Percentiles rank a stretch among this genome's conserved stretches.
Conservation (phyloP, 345 rosid species). For the Moricandia moricandioides region DNA sequence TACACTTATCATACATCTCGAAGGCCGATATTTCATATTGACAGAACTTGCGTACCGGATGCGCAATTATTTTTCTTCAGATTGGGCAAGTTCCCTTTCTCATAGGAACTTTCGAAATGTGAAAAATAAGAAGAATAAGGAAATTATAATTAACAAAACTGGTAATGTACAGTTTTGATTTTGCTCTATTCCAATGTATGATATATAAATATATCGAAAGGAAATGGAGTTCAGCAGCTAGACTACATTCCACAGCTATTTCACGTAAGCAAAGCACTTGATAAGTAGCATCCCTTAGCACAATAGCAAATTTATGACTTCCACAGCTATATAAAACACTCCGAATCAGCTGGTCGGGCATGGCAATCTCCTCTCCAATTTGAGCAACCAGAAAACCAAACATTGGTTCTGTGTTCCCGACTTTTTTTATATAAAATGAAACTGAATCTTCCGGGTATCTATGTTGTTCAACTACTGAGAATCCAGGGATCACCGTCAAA, state of each 20-base stretch:
- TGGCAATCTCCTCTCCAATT: constrained; percentile 20
- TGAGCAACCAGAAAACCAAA: constrained; percentile 10
- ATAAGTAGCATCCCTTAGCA: constrained; percentile 21
- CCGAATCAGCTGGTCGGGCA: constrained; percentile 7
- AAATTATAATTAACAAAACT: constrained; percentile 51
- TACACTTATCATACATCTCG: not conserved
- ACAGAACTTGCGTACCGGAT: not conserved
- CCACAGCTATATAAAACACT: not conserved
- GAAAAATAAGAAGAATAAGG: not conserved
- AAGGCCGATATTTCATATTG: not conserved
- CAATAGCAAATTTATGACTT: constrained; percentile 16
- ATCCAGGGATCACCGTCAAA: constrained; percentile 14
- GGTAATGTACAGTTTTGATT: constrained; percentile 63
- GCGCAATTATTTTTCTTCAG: not conserved
- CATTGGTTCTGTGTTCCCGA: constrained; percentile 6
- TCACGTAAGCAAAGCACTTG: constrained; percentile 48
- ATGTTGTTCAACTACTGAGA: constrained; percentile 8
- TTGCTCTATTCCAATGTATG: constrained; percentile 28
- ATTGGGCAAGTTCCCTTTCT: no score
- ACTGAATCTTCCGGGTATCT: constrained; percentile 11
- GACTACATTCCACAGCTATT: constrained; percentile 32
- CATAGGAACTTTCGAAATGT: no score
- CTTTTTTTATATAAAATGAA: not conserved
- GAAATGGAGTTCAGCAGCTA: constrained; percentile 27
- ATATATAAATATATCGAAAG: constrained; percentile 2